Conservation (phyloP, 2,329 filamentous ascomycete species). For the Pseudocercospora fijiensis region DNA sequence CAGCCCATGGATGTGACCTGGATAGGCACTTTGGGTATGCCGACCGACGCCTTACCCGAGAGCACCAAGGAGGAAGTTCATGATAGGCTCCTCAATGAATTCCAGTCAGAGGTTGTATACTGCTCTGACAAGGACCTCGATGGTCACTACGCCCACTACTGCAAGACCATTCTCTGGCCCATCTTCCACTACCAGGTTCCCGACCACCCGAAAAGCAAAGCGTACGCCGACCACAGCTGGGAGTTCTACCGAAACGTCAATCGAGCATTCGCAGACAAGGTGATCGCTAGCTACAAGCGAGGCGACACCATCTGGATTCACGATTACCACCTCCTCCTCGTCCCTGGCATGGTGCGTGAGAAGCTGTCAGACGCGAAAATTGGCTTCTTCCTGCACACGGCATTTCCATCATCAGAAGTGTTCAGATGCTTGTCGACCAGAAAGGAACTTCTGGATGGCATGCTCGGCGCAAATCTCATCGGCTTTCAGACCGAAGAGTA, state of each 20-base stretch:
- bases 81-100: slow-evolving; percentile 75
- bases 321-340: slow-evolving; percentile 88
- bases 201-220: slow-evolving; percentile 96
- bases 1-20: slow-evolving; percentile 76
- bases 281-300: slow-evolving; percentile 87
- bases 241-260: slow-evolving; percentile 78
- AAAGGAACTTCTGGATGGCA: slow-evolving; percentile 83
- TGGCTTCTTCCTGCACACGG: slow-evolving; percentile 91
- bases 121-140: slow-evolving; percentile 90
- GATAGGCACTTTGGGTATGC: slow-evolving; percentile 91
- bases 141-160: slow-evolving; percentile 92
- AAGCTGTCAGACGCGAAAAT: slow-evolving; percentile 91
- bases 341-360: slow-evolving; percentile 85
- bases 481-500: slow-evolving; percentile 95
- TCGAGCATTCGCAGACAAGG: slow-evolving; percentile 86
- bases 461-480: slow-evolving; percentile 87
- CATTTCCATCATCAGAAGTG: slow-evolving; percentile 93
- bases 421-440: slow-evolving; percentile 88
- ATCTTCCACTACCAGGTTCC: slow-evolving; percentile 98
- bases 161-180: slow-evolving; percentile 96
- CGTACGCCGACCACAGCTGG: slow-evolving; percentile 96
- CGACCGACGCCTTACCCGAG: slow-evolving; percentile 77
- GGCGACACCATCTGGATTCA: slow-evolving; percentile 94
- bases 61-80: slow-evolving; percentile 80
- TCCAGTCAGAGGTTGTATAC: slow-evolving; percentile 79